Conservation (phyloP, 257 asterid species). For the Capsicum baccatum region DNA sequence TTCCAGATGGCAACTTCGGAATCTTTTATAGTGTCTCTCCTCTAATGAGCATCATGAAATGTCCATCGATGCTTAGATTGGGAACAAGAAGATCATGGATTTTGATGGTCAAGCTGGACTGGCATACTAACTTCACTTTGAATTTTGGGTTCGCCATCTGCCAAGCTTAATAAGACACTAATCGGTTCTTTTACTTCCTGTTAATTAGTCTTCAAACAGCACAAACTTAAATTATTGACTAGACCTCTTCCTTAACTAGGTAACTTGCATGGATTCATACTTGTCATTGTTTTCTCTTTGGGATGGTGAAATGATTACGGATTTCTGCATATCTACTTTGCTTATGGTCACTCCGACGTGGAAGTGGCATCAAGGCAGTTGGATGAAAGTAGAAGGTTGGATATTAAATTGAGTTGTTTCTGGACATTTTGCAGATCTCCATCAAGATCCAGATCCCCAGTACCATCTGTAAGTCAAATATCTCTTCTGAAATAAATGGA, state of each 20-base stretch:
- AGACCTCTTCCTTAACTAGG: conserved; percentile 46
- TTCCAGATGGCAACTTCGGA: conserved; percentile 67
- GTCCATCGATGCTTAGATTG: conserved; percentile 93
- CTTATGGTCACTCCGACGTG: conserved; percentile 62
- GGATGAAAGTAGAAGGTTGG: conserved; percentile 88
- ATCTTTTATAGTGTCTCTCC: conserved; percentile 70
- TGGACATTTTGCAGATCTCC: conserved; percentile 99
- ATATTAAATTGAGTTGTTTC: conserved; percentile 89
- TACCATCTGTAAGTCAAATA: conserved; percentile 76
- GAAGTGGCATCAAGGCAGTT: conserved; percentile 85
- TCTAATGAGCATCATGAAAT: conserved; percentile 79
- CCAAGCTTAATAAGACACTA: conserved; percentile 38
- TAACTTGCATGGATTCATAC: conserved; percentile 45
- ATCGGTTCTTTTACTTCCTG: conserved; percentile 44
- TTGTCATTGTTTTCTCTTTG: conserved; percentile 30
- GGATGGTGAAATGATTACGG: conserved; percentile 45
- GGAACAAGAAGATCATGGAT: conserved; percentile 83
- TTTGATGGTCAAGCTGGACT: conserved; percentile 77
- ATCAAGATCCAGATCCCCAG: conserved; percentile 95
- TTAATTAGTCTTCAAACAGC: conserved; percentile 43
- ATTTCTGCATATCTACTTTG: conserved; percentile 40
- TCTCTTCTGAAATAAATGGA: conserved; percentile 6
- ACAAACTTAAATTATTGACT: conserved; percentile 35
- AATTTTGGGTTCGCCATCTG: conserved; percentile 53
- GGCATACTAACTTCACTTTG: conserved; percentile 56